Evolutionary conservation across 192 early-diverging fungal species (phyloP).

Genomic region (Backusella circina): DNA sequence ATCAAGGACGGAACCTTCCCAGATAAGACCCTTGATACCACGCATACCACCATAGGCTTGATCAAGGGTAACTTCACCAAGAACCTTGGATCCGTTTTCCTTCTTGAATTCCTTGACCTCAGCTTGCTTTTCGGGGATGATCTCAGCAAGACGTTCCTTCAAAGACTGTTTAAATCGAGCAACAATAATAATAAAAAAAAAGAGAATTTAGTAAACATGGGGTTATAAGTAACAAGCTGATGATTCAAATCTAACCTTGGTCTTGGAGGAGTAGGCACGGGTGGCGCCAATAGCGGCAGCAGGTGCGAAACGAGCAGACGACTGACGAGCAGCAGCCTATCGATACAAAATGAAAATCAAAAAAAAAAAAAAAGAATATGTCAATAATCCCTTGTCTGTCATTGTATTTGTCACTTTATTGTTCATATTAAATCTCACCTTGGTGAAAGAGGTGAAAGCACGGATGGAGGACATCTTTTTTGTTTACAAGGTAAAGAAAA

Average conservation of each 20-base stretch:
- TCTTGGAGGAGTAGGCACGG: conserved; percentile 49
- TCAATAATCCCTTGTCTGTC: neutral
- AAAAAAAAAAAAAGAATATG: neutral
- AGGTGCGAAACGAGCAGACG: conserved; percentile 30
- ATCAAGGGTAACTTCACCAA: conserved; percentile 96
- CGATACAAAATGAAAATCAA: neutral
- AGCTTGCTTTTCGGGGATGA: conserved; percentile 93
- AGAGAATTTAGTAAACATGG: neutral
- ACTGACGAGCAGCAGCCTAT: conserved; percentile 29
- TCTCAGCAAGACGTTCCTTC: conserved; percentile 90
- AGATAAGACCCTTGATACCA: conserved; percentile 98
- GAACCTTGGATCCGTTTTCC: conserved; percentile 84
- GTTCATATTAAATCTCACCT: neutral
- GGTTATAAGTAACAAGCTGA: neutral
- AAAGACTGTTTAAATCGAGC: conserved; percentile 55
- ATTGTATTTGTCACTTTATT: neutral
- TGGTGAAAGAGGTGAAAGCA: conserved; percentile 26
- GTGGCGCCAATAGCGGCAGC: conserved; percentile 36
- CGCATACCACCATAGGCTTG: conserved; percentile 99
- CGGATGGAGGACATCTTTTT: conserved; percentile 33
- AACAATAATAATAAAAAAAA: neutral
- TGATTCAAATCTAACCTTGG: conserved; percentile 35
- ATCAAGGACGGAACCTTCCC: conserved; percentile 98
- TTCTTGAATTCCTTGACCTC: conserved; percentile 94
- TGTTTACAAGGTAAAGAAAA: neutral